These are phyloP conservation scores for Aleurites moluccanus DNA, from an alignment of 441 rosid species.

Conservation along the genomic window DNA sequence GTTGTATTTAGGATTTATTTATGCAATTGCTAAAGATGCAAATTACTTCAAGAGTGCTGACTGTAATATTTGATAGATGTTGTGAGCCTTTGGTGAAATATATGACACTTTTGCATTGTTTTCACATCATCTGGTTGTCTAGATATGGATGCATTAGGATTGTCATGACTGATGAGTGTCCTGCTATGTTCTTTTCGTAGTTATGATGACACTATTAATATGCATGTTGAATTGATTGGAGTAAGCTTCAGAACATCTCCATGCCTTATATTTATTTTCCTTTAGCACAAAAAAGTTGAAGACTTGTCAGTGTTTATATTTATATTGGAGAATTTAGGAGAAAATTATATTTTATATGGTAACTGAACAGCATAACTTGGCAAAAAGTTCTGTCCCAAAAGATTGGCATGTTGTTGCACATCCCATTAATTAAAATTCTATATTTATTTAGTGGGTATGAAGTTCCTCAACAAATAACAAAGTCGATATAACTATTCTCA, in stretches of 20 bases:
- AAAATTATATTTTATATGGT: neutral
- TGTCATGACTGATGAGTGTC: neutral
- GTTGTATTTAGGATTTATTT: neutral
- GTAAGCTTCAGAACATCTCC: neutral
- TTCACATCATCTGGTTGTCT: neutral
- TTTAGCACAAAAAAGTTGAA: neutral
- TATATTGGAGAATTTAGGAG: neutral
- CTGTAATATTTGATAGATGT: neutral
- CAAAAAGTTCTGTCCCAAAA: neutral
- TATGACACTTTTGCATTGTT: neutral
- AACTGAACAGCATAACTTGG: neutral
- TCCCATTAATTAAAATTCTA: too few relatives aligned
- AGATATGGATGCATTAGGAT: neutral
- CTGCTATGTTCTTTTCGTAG: neutral
- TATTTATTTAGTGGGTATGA: neutral
- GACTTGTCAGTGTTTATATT: neutral
- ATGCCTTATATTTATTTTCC: neutral
- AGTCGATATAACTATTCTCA: neutral
- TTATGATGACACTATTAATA: neutral
- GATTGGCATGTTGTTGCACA: too few relatives aligned
- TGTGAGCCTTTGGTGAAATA: neutral
- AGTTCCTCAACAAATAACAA: neutral
- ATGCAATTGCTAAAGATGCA: neutral
- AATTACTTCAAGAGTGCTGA: neutral
- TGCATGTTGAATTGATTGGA: neutral